Evolutionary conservation across 768 basidiomycete genomes (phyloP), one percentile per base, ranked within the genome.

Genomic region (Aureoboletus auriporus): DNA sequence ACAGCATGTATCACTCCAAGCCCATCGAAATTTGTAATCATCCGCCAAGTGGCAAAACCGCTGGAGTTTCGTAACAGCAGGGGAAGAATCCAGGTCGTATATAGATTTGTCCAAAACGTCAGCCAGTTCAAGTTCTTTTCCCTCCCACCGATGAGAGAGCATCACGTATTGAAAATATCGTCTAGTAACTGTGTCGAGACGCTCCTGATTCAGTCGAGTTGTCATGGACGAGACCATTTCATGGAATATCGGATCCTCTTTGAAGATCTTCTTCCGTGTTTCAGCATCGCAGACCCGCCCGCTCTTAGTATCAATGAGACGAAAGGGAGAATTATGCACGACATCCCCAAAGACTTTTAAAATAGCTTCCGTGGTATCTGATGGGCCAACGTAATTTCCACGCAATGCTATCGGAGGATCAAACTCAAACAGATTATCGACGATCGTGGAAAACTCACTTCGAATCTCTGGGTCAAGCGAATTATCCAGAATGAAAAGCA

Each of bases 1-100:
- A 23, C 59, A 61, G 30, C 59, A 60, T 4, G 59, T 61, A 11
- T 60, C 59, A 2, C 56, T 52, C 59, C 59, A 60, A 4, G 56
- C 56, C 59, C 59, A 61, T 36, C 53, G 59, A 26, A 53, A 39
- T 2, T 40, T 33, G 6, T 46, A 34, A 17, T 50, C 36, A 7
- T 42, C 47, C 2, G 45, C 59, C 9, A 61, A 27, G 11, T 1
- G 29, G 40, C 59, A 62, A 34, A 61, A 61, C 5, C 2, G 34
- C 29, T 52, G 56, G 27, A 61, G 53, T 29, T 61, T 61, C 8
- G 23, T 42, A 8, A 6, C 41, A 0, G 56, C 35, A 2, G 49
- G 45, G 1, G 59, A 55, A 13, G 31, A 14, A 1, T 41, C 47
- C 20, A 61, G 37, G 1, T 52, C 23, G 14, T 49, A 50, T 33